Evolutionary conservation across 106 monocot genomes (phyloP).

Genomic region (Hemerocallis citrina): DNA sequence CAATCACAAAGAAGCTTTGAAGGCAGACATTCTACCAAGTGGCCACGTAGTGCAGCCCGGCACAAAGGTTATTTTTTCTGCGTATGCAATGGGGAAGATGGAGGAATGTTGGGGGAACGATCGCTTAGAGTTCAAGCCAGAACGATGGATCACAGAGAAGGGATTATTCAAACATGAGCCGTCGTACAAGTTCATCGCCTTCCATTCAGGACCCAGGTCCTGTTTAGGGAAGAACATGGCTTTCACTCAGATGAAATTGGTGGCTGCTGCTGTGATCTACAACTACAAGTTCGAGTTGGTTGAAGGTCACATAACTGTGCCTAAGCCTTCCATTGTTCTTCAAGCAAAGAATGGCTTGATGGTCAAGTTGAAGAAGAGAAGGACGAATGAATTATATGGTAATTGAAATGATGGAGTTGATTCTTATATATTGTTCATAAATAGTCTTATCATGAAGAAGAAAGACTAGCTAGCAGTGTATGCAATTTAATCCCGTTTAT

Average conservation of each 20-base stretch:
- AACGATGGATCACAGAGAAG: conserved; percentile 37
- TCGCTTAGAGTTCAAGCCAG: conserved; percentile 57
- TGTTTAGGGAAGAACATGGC: conserved; percentile 62
- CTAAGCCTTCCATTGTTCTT: conserved; percentile 59
- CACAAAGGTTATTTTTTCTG: conserved; percentile 23
- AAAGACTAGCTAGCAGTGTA: too few relatives aligned
- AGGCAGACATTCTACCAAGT: conserved; percentile 38
- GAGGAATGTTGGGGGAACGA: conserved; percentile 73
- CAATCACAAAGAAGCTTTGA: conserved; percentile 30
- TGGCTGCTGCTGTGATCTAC: conserved; percentile 31
- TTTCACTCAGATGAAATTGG: conserved; percentile 58
- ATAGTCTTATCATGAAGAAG: too few relatives aligned
- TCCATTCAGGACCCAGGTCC: conserved; percentile 60
- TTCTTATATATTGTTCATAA: too few relatives aligned
- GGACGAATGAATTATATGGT: too few relatives aligned
- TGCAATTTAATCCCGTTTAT: too few relatives aligned
- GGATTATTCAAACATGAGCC: conserved; percentile 45
- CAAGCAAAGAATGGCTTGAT: conserved; percentile 66
- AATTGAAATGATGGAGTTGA: too few relatives aligned
- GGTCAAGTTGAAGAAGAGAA: conserved; percentile 48
- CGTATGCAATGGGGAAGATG: conserved; percentile 66
- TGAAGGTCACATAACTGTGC: conserved; percentile 22
- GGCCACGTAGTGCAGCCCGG: conserved; percentile 10
- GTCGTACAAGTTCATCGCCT: conserved; percentile 56
- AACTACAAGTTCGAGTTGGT: conserved; percentile 29